phyloP scores from a whole-genome alignment of 2,329 filamentous ascomycete species.

The Ascochyta pisi region DNA sequence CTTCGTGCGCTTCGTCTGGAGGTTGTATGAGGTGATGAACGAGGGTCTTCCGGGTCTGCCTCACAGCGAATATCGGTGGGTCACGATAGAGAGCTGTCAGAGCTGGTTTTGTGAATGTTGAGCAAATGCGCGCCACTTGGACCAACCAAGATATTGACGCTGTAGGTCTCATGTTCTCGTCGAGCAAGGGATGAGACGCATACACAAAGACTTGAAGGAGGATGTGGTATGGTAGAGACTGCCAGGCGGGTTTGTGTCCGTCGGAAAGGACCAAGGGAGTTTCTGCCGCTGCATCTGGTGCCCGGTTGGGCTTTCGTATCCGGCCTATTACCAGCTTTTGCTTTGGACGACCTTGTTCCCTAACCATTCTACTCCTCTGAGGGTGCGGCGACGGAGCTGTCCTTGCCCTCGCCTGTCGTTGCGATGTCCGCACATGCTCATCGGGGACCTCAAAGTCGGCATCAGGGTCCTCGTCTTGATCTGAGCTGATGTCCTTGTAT shows the following conservation, averaged over 20 bases:
- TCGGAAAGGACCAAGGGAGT: conserved; percentile 33
- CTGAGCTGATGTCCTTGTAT: conserved; percentile 45
- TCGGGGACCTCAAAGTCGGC: conserved; percentile 34
- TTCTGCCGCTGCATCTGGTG: conserved; percentile 3
- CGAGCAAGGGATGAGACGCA: conserved; percentile 66
- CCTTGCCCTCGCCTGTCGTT: conserved; percentile 15
- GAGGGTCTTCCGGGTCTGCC: conserved; percentile 55
- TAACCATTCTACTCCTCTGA: conserved; percentile 11
- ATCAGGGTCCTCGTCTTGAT: conserved; percentile 37
- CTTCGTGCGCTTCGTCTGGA: conserved; percentile 46
- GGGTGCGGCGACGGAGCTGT: conserved; percentile 16
- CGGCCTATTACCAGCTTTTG: conserved; percentile 32
- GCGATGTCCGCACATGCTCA: conserved; percentile 20
- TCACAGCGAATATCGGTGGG: conserved; percentile 66
- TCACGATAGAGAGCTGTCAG: conserved; percentile 74
- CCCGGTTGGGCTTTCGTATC: conserved; percentile 34
- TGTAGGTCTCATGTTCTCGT: conserved; percentile 53
- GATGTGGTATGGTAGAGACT: conserved; percentile 68
- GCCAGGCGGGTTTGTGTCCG: conserved; percentile 35
- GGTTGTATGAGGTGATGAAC: conserved; percentile 63
- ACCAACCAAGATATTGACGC: conserved; percentile 68
- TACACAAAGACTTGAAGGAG: conserved; percentile 74
- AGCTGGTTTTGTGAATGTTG: conserved; percentile 73
- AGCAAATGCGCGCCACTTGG: conserved; percentile 65
- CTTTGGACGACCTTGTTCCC: conserved; percentile 14